Conservation (phyloP, 2,329 filamentous ascomycete genomes). For the Zelopaecilomyces penicillatus region DNA sequence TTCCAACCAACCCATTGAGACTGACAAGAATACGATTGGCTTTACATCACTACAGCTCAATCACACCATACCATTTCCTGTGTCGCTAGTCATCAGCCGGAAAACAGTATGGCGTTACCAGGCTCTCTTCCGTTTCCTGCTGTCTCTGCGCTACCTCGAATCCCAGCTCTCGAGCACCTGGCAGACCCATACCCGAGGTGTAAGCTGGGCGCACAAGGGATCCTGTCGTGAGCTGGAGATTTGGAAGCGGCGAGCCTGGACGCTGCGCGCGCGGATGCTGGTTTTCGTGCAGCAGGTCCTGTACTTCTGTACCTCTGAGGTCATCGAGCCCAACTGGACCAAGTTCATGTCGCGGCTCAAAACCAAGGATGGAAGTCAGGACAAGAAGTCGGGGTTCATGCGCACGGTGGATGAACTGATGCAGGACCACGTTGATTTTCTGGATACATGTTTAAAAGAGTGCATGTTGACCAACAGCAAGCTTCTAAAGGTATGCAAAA, state of each 20-base stretch:
- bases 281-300: slow-evolving; percentile 94
- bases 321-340: slow-evolving; percentile 97
- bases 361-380: slow-evolving; percentile 40
- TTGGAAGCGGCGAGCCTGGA: slow-evolving; percentile 92
- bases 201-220: slow-evolving; percentile 76
- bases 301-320: slow-evolving; percentile 94
- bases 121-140: slow-evolving; percentile 85
- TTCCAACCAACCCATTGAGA: slow-evolving; percentile 57
- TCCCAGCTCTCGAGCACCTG: slow-evolving; percentile 78
- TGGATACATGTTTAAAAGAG: slow-evolving; percentile 96
- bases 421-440: slow-evolving; percentile 97
- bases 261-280: slow-evolving; percentile 84
- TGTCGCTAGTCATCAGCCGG: slow-evolving; percentile 89
- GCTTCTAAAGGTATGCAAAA: slow-evolving; percentile 63
- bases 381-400: slow-evolving; percentile 26
- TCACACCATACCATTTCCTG: slow-evolving; percentile 87
- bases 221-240: slow-evolving; percentile 66
- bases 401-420: slow-evolving; percentile 94
- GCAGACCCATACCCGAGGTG: slow-evolving; percentile 77
- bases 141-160: slow-evolving; percentile 84
- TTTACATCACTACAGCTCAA: slow-evolving; percentile 92
- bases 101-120: slow-evolving; percentile 98
- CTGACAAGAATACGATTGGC: slow-evolving; percentile 78
- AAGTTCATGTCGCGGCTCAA: slow-evolving; percentile 82
- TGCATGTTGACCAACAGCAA: slow-evolving; percentile 99